Conservation (phyloP, 2,329 filamentous ascomycete genomes). For the Lecanicillium sp. region DNA sequence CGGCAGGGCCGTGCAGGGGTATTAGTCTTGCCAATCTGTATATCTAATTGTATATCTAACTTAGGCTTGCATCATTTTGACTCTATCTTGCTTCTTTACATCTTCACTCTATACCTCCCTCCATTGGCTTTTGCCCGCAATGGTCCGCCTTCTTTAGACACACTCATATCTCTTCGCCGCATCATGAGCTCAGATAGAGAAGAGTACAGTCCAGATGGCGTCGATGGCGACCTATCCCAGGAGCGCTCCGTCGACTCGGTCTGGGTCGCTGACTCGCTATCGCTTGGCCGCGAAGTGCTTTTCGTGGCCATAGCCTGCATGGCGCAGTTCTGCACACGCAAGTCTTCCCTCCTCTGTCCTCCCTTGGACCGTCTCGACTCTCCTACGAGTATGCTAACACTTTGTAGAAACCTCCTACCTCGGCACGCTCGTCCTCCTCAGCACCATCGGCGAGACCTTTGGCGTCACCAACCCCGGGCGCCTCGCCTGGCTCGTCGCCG, state of each 20-base stretch:
- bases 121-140: too few species aligned
- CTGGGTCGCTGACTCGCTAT: constrained; percentile 16
- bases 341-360: not conserved
- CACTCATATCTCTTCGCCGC: too few species aligned
- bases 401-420: constrained; percentile 24
- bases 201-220: too few species aligned
- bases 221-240: too few species aligned
- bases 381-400: not conserved
- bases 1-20: too few species aligned
- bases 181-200: too few species aligned
- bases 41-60: too few species aligned
- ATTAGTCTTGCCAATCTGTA: too few species aligned
- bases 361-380: constrained; percentile 4
- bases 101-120: too few species aligned
- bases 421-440: constrained; percentile 35
- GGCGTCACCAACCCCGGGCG: constrained; percentile 31
- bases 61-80: too few species aligned
- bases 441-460: constrained; percentile 39
- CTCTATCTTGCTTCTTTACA: too few species aligned
- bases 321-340: constrained; percentile 34
- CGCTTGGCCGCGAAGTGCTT: constrained; percentile 21
- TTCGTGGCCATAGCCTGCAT: constrained; percentile 37
- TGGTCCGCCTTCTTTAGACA: too few species aligned
- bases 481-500: constrained; percentile 50
- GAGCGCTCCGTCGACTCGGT: constrained; percentile 1